These are phyloP conservation scores for Mortierella sp. DNA, from an alignment of 371 early-diverging fungal species.

Conservation along the genomic window DNA sequence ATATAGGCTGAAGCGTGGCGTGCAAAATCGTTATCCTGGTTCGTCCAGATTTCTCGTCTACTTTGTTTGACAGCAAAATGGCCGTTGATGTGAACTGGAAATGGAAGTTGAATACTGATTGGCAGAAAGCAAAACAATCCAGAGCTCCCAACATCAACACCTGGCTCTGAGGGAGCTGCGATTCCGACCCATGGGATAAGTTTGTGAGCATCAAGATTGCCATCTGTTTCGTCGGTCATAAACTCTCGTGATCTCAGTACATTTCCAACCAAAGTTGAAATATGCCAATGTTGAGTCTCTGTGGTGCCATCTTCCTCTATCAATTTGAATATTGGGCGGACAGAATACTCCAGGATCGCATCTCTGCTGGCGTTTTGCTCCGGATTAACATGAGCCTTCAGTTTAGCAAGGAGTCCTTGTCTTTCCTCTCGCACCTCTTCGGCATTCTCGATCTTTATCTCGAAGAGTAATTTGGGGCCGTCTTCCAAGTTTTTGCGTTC, in stretches of 20 bases:
- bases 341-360: conserved; percentile 22
- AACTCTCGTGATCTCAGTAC: conserved; percentile 10
- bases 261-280: conserved; percentile 42
- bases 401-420: conserved; percentile 2
- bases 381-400: conserved; percentile 16
- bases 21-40: conserved; percentile 35
- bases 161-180: conserved; percentile 30
- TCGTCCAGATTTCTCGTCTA: conserved; percentile 43
- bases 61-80: conserved; percentile 56
- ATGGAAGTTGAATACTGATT: conserved; percentile 50
- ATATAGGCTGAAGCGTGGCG: conserved; percentile 30
- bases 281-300: conserved; percentile 33
- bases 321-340: conserved; percentile 21
- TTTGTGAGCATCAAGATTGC: conserved; percentile 26
- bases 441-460: conserved; percentile 44
- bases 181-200: conserved; percentile 58
- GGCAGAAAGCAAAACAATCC: conserved; percentile 57
- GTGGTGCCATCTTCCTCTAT: conserved; percentile 20
- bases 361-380: not conserved
- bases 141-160: conserved; percentile 11
- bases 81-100: conserved; percentile 56
- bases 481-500: conserved; percentile 28
- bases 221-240: conserved; percentile 22
- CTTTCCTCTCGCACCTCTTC: conserved; percentile 27
- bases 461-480: conserved; percentile 28